These are phyloP conservation scores for Aquilaria yunnanensis DNA, from an alignment of 345 rosid genomes.

Conservation along the genomic window DNA sequence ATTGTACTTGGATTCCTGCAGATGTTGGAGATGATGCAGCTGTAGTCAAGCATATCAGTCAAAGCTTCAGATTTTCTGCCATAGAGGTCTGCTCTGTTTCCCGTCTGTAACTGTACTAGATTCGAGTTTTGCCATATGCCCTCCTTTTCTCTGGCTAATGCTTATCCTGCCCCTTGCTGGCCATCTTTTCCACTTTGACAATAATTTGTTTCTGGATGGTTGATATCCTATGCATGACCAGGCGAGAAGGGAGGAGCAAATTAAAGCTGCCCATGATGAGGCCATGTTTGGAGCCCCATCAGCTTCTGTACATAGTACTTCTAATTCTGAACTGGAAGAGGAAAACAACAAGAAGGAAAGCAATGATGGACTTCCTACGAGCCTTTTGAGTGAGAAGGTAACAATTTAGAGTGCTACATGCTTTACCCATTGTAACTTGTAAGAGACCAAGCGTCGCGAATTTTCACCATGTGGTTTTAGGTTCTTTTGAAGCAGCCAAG, in stretches of 20 bases:
- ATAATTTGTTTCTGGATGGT: not conserved
- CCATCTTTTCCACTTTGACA: not conserved
- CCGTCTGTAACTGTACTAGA: not conserved
- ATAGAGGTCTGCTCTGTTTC: conserved; percentile 33
- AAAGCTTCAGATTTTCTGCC: conserved; percentile 79
- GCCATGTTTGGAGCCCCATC: conserved; percentile 87
- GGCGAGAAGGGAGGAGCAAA: conserved; percentile 74
- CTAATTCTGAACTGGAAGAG: conserved; percentile 30
- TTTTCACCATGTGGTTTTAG: conserved; percentile 24
- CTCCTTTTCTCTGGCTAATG: not conserved
- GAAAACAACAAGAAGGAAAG: conserved; percentile 26
- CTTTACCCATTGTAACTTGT: not conserved
- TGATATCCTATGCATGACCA: conserved; percentile 15
- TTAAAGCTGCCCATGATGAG: conserved; percentile 76
- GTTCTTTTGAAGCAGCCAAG: conserved; percentile 89
- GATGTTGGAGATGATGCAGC: conserved; percentile 80
- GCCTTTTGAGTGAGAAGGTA: conserved; percentile 82
- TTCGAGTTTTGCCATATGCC: conserved; percentile 2
- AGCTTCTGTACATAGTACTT: conserved; percentile 17
- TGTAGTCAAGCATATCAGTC: conserved; percentile 79
- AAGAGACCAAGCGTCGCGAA: not conserved
- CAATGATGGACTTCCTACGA: conserved; percentile 28
- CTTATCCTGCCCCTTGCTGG: not conserved
- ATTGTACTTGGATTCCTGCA: conserved; percentile 16
- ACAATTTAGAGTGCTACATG: not conserved